Conservation (phyloP, 1,284 basidiomycete species). For the Xerocomus nothofagi region DNA sequence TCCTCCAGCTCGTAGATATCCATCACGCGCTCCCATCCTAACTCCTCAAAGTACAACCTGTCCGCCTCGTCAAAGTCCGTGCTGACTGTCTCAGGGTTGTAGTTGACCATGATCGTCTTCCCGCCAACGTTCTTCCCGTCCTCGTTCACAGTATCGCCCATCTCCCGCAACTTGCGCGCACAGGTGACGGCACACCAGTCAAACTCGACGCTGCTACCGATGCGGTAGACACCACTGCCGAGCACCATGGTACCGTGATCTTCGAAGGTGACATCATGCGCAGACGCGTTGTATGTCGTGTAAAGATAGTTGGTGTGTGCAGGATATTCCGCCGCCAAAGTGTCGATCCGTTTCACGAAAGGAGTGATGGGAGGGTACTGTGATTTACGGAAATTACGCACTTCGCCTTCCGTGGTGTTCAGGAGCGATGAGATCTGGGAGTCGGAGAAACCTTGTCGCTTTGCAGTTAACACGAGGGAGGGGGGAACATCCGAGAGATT, state of each 20-base stretch:
- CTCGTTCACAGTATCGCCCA: conserved; percentile 64
- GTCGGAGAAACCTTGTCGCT: conserved; percentile 95
- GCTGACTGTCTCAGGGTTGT: conserved; percentile 99
- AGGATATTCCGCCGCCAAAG: conserved; percentile 97
- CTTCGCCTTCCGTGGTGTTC: conserved; percentile 67
- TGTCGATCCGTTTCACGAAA: conserved; percentile 99
- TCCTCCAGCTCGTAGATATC: conserved; percentile 98
- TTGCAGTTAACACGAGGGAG: conserved; percentile 80
- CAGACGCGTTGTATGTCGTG: conserved; percentile 97
- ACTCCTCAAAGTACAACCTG: conserved; percentile 97
- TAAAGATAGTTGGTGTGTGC: conserved; percentile 99
- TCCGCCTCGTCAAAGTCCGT: conserved; percentile 99
- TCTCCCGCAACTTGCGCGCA: conserved; percentile 85
- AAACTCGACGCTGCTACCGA: conserved; percentile 98
- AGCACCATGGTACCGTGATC: conserved; percentile 99
- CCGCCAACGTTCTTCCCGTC: conserved; percentile 25
- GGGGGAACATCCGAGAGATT: conserved; percentile 63
- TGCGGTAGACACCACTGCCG: conserved; percentile 98
- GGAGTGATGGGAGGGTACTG: conserved; percentile 77
- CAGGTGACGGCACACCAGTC: conserved; percentile 99
- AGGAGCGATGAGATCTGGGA: conserved; percentile 85
- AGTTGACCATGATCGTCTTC: conserved; percentile 97
- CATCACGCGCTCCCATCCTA: conserved; percentile 98
- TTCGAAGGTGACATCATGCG: conserved; percentile 95
- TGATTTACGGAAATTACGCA: conserved; percentile 86